Evolutionary conservation across 129 eudicot genomes (phyloP).

Genomic region (Artemisia annua): DNA sequence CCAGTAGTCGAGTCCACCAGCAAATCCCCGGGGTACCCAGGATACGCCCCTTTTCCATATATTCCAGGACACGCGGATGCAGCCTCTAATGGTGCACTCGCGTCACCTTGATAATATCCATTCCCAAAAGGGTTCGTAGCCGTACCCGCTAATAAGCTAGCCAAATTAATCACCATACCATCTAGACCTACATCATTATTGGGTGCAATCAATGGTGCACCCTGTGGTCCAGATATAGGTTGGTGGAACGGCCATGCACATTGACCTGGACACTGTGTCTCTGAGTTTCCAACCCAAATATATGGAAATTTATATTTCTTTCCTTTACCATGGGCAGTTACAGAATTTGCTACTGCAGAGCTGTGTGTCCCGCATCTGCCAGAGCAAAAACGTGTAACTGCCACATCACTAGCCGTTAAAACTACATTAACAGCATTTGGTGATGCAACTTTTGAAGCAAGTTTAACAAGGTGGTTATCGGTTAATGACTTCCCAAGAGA

Average conservation of each 20-base stretch:
- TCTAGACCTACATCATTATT: background rate
- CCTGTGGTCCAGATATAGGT: background rate
- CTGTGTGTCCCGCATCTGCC: constrained; percentile 59
- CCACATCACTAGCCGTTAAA: constrained; percentile 48
- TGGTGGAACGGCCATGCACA: background rate
- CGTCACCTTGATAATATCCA: background rate
- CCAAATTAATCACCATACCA: background rate
- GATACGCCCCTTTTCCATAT: background rate
- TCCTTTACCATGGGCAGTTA: background rate
- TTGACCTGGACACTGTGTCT: background rate
- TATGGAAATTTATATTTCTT: background rate
- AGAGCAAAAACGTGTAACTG: constrained; percentile 46
- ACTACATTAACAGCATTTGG: constrained; percentile 50
- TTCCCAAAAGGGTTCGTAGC: background rate
- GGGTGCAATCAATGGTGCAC: background rate
- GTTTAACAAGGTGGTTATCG: constrained; percentile 27
- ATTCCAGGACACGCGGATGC: background rate
- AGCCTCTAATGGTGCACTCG: background rate
- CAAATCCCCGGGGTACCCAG: background rate
- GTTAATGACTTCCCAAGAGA: constrained; percentile 46
- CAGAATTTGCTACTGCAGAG: background rate
- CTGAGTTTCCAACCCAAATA: background rate
- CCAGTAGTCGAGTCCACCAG: background rate
- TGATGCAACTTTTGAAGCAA: constrained; percentile 47
- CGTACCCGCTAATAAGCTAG: background rate